Percentiles rank a stretch among this genome's conserved stretches.
phyloP scores from a whole-genome alignment of 2,329 filamentous ascomycete species.

The Exophiala calicioides region DNA sequence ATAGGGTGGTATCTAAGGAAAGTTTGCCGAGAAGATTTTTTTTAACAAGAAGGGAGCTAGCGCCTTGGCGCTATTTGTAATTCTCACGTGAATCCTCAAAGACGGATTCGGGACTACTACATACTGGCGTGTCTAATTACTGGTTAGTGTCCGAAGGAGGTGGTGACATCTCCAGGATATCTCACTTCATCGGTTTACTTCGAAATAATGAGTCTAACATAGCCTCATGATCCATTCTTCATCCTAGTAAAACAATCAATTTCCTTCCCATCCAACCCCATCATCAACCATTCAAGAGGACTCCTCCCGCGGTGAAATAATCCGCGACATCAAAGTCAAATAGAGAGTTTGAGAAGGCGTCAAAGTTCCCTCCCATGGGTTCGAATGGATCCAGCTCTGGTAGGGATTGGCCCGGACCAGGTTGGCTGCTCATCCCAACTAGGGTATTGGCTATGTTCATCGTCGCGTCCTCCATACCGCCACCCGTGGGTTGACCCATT shows the following conservation, averaged over 20 bases:
- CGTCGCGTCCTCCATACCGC: constrained; percentile 14
- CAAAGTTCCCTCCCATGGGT: constrained; percentile 17
- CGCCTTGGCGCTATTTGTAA: constrained; percentile 3
- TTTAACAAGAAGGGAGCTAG: no score
- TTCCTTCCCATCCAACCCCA: no score
- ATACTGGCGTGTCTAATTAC: no score
- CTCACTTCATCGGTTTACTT: no score
- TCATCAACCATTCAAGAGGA: no score
- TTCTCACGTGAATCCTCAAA: not conserved
- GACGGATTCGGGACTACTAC: no score
- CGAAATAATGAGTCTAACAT: no score
- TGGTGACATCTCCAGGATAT: no score
- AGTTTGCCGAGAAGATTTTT: constrained; percentile 14
- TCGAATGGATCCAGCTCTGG: constrained; percentile 22
- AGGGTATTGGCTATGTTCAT: constrained; percentile 18
- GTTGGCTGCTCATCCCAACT: constrained; percentile 16
- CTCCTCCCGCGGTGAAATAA: constrained; percentile 20
- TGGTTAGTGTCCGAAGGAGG: no score
- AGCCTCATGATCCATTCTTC: no score
- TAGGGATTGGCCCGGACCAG: constrained; percentile 4
- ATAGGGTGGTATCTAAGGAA: constrained; percentile 2
- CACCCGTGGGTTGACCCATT: not conserved
- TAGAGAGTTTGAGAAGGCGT: constrained; percentile 22
- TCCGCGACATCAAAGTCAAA: constrained; percentile 28
- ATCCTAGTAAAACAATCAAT: no score